phyloP scores from a whole-genome alignment of 2,329 filamentous ascomycete genomes.

The Tolypocladium ophioglossoides region DNA sequence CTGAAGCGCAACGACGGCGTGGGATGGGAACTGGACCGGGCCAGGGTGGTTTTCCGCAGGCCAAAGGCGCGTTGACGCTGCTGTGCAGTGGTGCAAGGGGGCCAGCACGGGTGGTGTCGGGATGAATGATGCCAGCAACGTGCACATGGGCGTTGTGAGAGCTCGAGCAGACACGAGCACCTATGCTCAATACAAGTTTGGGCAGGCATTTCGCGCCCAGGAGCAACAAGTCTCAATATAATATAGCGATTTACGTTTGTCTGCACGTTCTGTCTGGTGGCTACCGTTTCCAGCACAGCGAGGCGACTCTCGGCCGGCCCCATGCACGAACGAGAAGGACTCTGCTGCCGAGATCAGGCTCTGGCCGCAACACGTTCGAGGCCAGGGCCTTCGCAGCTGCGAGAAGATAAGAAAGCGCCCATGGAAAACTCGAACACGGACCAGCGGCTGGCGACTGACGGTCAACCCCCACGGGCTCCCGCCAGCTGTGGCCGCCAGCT shows the following conservation, averaged over 20 bases:
- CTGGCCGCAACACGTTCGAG: no score
- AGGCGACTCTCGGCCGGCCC: no score
- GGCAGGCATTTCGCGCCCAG: no score
- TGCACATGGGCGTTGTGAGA: background rate
- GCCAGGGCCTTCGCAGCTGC: no score
- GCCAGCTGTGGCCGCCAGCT: background rate
- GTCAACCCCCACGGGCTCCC: no score
- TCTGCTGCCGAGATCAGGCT: no score
- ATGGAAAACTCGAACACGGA: background rate
- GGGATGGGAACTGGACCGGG: constrained; percentile 71
- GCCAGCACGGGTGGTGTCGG: background rate
- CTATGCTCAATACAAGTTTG: no score
- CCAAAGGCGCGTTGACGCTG: constrained; percentile 28
- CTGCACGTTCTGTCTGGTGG: background rate
- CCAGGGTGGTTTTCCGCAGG: constrained; percentile 64
- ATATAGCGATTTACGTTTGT: background rate
- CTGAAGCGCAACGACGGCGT: constrained; percentile 60
- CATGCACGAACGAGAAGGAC: no score
- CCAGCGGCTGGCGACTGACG: background rate
- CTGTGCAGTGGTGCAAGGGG: background rate
- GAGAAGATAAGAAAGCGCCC: background rate
- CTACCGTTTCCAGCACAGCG: no score
- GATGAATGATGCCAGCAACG: background rate
- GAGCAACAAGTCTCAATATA: background rate
- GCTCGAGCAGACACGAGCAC: background rate